A percentile compares a stretch with the other conserved stretches of the same genome.
Conservation (phyloP, 164 flowering plant species). For the Piper longum region DNA sequence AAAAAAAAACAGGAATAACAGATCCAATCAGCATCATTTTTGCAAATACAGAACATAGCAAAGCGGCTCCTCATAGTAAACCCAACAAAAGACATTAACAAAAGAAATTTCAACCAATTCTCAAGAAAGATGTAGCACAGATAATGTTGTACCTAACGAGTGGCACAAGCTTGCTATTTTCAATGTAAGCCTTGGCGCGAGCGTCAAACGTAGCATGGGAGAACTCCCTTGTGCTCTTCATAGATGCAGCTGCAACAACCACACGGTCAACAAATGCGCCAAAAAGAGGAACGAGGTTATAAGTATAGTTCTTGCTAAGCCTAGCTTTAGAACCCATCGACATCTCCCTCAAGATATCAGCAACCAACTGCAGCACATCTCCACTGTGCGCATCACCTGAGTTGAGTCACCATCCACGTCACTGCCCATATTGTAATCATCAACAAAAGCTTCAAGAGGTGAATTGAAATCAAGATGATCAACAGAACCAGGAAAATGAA, state of each 20-base stretch:
- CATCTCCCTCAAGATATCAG: constrained; percentile 45
- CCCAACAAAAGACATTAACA: no score
- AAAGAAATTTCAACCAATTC: no score
- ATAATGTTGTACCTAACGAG: constrained; percentile 41
- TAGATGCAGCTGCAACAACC: constrained; percentile 63
- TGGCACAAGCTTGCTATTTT: constrained; percentile 52
- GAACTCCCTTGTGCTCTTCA: constrained; percentile 55
- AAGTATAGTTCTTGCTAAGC: constrained; percentile 63
- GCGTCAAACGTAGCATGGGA: constrained; percentile 37
- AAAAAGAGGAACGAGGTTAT: constrained; percentile 35
- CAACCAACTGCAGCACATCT: constrained; percentile 49
- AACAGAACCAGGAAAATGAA: constrained; percentile 47
- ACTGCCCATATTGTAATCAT: background rate
- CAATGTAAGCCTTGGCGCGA: constrained; percentile 44
- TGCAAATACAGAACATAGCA: background rate
- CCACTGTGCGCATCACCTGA: constrained; percentile 52
- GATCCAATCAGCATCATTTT: background rate
- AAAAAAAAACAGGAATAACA: no score
- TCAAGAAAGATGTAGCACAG: background rate
- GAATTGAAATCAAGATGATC: constrained; percentile 9
- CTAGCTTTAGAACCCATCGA: constrained; percentile 57
- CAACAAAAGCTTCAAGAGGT: constrained; percentile 6
- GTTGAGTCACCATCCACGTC: constrained; percentile 22
- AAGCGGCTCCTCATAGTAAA: no score
- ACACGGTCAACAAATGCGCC: constrained; percentile 53